Base-by-base conservation (phyloP, 2,329 filamentous ascomycete species). In the Lizonia empirigonia region DNA sequence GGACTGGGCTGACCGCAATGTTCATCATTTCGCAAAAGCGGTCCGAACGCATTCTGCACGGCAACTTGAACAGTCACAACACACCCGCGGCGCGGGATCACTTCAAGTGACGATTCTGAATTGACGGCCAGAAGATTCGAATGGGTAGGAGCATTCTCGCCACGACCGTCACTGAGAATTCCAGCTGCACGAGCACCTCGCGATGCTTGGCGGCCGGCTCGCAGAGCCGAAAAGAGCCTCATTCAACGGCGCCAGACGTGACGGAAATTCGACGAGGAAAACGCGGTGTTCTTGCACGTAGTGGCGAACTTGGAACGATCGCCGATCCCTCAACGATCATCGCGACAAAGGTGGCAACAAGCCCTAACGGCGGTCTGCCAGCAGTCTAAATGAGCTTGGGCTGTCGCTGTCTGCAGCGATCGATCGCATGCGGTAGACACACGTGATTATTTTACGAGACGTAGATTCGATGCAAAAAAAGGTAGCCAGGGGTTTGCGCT, bases 151-250 rank as follows among this genome's bases (percentile, higher is more conserved):
- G n/a, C n/a, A n/a, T n/a, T n/a, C n/a, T n/a, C n/a, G n/a, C n/a
- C n/a, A n/a, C n/a, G n/a, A n/a, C n/a, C n/a, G n/a, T n/a, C n/a
- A n/a, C n/a, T n/a, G n/a, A n/a, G n/a, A n/a, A n/a, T n/a, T n/a
- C n/a, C n/a, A n/a, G n/a, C n/a, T n/a, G n/a, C n/a, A n/a, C n/a
- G n/a, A 34, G 33, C 16, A 24, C 15, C 19, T 52, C 22, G n/a
- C 18, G 38, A 47, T 44, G 40, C 42, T 47, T 42, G 49, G 49
- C 49, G 23, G 7, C 37, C 22, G 37, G 49, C 26, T 33, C 23
- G 32, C 22, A 27, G 16, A 46, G 13, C 37, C 49, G 49, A 47
- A 39, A 47, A 42, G 49, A 52, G 49, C 37, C 49, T 52, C 49
- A 52, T 29, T 10, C 29, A 47, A 47, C 42, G 44, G 49, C 27